These are phyloP conservation scores for Leishmania gerbilli DNA, from an alignment of 208 protist genomes.

Conservation along the genomic window DNA sequence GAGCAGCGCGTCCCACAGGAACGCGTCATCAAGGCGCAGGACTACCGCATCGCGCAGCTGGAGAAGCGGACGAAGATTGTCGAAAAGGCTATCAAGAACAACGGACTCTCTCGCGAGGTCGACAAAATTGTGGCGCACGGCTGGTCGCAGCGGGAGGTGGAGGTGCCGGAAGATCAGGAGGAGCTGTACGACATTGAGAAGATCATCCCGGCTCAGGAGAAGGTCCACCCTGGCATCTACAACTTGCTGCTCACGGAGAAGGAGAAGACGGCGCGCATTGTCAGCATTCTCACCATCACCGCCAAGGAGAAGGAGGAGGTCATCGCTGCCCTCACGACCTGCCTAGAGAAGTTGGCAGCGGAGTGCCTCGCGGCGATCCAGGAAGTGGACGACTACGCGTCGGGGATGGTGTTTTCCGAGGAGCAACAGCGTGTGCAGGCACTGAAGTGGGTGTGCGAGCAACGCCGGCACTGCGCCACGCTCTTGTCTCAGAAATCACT, in stretches of 20 bases:
- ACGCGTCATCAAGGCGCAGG: slow-evolving; percentile 87
- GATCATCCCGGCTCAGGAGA: slow-evolving; percentile 85
- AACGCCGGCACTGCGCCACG: slow-evolving; percentile 59
- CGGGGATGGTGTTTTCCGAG: slow-evolving; percentile 64
- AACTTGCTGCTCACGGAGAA: slow-evolving; percentile 83
- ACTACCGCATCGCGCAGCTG: slow-evolving; percentile 81
- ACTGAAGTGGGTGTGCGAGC: slow-evolving; percentile 72
- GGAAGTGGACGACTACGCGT: slow-evolving; percentile 72
- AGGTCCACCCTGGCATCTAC: slow-evolving; percentile 83
- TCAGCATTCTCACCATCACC: slow-evolving; percentile 72
- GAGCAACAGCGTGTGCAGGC: slow-evolving; percentile 71
- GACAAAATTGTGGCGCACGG: slow-evolving; percentile 53
- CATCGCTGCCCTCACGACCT: slow-evolving; percentile 56
- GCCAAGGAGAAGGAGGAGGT: slow-evolving; percentile 82
- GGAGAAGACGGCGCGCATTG: slow-evolving; percentile 60
- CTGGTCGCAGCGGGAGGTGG: slow-evolving; percentile 54
- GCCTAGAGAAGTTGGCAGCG: slow-evolving; percentile 50
- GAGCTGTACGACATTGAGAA: slow-evolving; percentile 80
- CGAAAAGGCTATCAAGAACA: slow-evolving; percentile 61
- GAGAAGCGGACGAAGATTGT: slow-evolving; percentile 68
- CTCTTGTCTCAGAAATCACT: slow-evolving; percentile 43
- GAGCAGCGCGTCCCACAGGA: slow-evolving; percentile 72
- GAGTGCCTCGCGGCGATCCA: slow-evolving; percentile 74
- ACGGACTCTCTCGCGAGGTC: slow-evolving; percentile 61
- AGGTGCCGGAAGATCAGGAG: slow-evolving; percentile 46